Evolutionary conservation across 2,329 filamentous ascomycete genomes (phyloP).

Genomic region (Paraphoma chrysanthemicola): DNA sequence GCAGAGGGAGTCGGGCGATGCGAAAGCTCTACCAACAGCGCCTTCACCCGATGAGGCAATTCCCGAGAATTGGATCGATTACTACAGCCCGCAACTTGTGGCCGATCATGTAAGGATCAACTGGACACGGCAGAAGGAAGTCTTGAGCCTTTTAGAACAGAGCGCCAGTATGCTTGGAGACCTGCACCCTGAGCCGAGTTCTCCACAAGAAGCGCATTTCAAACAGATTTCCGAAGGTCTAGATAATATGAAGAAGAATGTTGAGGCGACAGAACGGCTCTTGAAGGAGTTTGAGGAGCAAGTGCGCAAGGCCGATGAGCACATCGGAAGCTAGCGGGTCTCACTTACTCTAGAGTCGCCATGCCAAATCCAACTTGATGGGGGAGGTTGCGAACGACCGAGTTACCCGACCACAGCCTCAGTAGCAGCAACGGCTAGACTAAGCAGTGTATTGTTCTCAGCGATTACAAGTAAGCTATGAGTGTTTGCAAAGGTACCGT

Average conservation of each 20-base stretch:
- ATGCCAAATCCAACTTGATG: too few relatives aligned
- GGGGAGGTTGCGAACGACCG: too few relatives aligned
- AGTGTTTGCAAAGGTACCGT: too few relatives aligned
- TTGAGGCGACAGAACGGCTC: constrained; percentile 21
- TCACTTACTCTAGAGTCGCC: too few relatives aligned
- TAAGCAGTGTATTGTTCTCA: too few relatives aligned
- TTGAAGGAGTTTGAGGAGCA: constrained; percentile 23
- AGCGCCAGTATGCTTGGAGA: constrained; percentile 1
- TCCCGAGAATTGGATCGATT: not conserved
- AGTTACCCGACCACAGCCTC: too few relatives aligned
- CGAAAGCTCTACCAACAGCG: not conserved
- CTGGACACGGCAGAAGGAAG: constrained; percentile 13
- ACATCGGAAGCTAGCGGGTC: not conserved
- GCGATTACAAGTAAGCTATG: too few relatives aligned
- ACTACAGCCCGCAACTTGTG: constrained; percentile 4
- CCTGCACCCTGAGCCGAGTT: constrained; percentile 5
- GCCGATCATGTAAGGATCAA: constrained; percentile 9
- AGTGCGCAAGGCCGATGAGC: constrained; percentile 14
- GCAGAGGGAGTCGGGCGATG: not conserved
- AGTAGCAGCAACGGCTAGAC: too few relatives aligned
- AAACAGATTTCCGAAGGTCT: constrained; percentile 7
- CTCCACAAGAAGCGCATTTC: not conserved
- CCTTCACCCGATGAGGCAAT: not conserved
- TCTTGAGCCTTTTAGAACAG: constrained; percentile 5
- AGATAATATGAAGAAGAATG: constrained; percentile 9